phyloP scores from a whole-genome alignment of 257 asterid species.

The Penstemon davidsonii region DNA sequence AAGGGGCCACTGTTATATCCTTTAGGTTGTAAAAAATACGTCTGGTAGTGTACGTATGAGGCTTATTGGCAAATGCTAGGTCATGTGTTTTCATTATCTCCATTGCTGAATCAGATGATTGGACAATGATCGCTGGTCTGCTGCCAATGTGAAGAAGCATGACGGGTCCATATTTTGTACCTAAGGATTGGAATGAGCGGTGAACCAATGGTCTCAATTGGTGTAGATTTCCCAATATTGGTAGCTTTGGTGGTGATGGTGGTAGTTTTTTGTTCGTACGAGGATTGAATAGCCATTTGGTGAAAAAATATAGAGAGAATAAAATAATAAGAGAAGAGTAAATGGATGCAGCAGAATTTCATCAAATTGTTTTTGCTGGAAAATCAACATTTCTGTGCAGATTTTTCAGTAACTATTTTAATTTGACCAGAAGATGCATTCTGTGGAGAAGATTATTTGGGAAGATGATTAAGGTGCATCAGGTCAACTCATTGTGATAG shows the following conservation, averaged over 20 bases:
- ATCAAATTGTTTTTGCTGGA: neutral
- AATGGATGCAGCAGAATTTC: slow-evolving; percentile 10
- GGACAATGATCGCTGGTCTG: slow-evolving; percentile 27
- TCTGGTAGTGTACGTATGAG: slow-evolving; percentile 9
- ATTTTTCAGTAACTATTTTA: no score
- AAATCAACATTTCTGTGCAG: neutral
- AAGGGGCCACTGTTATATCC: slow-evolving; percentile 37
- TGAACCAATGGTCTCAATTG: slow-evolving; percentile 42
- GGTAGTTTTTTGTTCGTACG: slow-evolving; percentile 27
- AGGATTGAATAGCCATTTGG: slow-evolving; percentile 20
- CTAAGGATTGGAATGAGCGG: slow-evolving; percentile 40
- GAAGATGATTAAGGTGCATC: no score
- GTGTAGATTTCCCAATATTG: slow-evolving; percentile 59
- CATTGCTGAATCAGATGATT: slow-evolving; percentile 35
- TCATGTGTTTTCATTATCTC: slow-evolving; percentile 50
- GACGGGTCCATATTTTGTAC: slow-evolving; percentile 35
- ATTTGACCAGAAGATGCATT: no score
- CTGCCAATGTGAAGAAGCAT: slow-evolving; percentile 47
- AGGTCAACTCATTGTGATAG: no score
- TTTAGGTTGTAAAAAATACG: slow-evolving; percentile 29
- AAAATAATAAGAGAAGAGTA: slow-evolving; percentile 1
- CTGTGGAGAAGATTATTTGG: no score
- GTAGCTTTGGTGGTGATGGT: slow-evolving; percentile 55
- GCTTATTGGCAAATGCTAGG: slow-evolving; percentile 28
- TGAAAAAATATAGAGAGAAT: slow-evolving; percentile 20